Conservation (phyloP, 495 filamentous ascomycete genomes). For the Penicillium paradoxum region DNA sequence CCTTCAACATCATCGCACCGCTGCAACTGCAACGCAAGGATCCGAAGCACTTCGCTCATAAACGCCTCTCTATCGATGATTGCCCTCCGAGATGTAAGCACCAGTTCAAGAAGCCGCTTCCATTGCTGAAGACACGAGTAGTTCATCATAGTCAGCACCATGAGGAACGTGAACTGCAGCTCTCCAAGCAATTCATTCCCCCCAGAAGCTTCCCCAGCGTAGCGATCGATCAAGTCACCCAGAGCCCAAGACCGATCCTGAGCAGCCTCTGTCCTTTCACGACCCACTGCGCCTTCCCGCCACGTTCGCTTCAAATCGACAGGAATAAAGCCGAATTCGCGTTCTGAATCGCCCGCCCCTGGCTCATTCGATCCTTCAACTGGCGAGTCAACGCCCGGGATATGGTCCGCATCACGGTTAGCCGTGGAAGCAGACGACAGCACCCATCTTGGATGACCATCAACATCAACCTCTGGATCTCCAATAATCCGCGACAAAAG, state of each 20-base stretch:
- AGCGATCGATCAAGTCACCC: conserved; percentile 43
- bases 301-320: conserved; percentile 59
- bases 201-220: conserved; percentile 15
- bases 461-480: conserved; percentile 31
- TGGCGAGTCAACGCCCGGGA: conserved; percentile 41
- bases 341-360: conserved; percentile 24
- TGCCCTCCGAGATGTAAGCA: conserved; percentile 64
- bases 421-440: conserved; percentile 47
- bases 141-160: conserved; percentile 76
- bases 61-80: conserved; percentile 52
- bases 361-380: conserved; percentile 8
- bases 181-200: conserved; percentile 67
- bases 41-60: conserved; percentile 54
- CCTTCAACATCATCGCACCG: conserved; percentile 66
- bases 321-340: conserved; percentile 42
- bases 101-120: conserved; percentile 66
- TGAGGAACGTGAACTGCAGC: conserved; percentile 78
- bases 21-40: conserved; percentile 64
- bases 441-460: conserved; percentile 38
- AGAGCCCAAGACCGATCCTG: conserved; percentile 70
- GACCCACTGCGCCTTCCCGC: conserved; percentile 61
- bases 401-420: conserved; percentile 43
- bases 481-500: conserved; percentile 41
- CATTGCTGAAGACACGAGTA: conserved; percentile 85
- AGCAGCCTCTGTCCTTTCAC: conserved; percentile 66